These are phyloP conservation scores for Leccinum fibrillosum DNA, from an alignment of 768 basidiomycete genomes.

Conservation along the genomic window DNA sequence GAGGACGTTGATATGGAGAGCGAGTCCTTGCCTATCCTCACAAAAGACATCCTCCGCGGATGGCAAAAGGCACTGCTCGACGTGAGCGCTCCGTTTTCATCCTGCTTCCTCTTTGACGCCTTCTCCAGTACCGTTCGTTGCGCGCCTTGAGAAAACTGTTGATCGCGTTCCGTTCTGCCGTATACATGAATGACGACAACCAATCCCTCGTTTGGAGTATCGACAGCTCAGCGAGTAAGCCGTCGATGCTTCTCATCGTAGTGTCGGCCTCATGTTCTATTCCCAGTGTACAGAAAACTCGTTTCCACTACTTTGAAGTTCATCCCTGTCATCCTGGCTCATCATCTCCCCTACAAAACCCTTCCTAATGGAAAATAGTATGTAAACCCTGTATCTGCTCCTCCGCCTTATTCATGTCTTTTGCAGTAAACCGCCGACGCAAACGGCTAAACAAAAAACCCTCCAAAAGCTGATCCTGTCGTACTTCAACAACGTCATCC, in stretches of 20 bases:
- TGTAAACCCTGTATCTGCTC: constrained; percentile 25
- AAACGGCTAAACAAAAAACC: constrained; percentile 76
- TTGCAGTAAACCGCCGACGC: constrained; percentile 81
- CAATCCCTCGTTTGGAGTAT: constrained; percentile 83
- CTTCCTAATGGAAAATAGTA: constrained; percentile 83
- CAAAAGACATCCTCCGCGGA: constrained; percentile 60
- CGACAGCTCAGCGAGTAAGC: constrained; percentile 56
- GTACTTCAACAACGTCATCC: constrained; percentile 84
- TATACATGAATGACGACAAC: constrained; percentile 83
- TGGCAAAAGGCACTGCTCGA: constrained; percentile 92
- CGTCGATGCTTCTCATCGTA: neutral
- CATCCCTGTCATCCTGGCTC: constrained; percentile 83
- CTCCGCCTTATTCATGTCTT: neutral
- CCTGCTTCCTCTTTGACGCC: neutral
- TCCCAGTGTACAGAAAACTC: constrained; percentile 89
- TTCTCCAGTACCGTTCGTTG: constrained; percentile 75
- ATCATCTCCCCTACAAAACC: constrained; percentile 87
- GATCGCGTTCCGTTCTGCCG: constrained; percentile 89
- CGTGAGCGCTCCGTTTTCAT: constrained; percentile 39
- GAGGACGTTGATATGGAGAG: constrained; percentile 41
- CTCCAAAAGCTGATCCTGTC: constrained; percentile 86
- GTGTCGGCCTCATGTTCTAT: neutral
- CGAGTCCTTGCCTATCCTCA: constrained; percentile 53
- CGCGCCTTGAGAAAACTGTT: constrained; percentile 79
- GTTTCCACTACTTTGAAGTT: constrained; percentile 83